phyloP scores from a whole-genome alignment of 2,329 filamentous ascomycete species.

The Penicillium sp. region DNA sequence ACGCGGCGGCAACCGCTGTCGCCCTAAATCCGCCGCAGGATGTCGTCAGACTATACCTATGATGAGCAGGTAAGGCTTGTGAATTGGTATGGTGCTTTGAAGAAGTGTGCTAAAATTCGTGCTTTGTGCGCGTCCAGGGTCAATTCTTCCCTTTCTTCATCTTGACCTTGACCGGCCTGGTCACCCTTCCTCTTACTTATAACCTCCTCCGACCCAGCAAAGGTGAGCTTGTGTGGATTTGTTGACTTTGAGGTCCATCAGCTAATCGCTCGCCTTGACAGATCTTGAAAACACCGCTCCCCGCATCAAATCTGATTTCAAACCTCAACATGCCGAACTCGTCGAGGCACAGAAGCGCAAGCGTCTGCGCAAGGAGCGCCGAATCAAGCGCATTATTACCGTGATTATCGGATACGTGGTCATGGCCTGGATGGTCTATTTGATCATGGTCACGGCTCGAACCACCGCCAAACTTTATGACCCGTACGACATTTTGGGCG shows the following conservation, averaged over 20 bases:
- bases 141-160: conserved; percentile 99
- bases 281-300: conserved; percentile 77
- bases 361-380: conserved; percentile 85
- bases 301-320: conserved; percentile 77
- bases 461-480: conserved; percentile 82
- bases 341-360: conserved; percentile 79
- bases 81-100: neutral
- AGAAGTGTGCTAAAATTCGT: neutral
- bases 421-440: conserved; percentile 88
- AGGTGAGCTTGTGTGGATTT: conserved; percentile 42
- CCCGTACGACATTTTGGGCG: conserved; percentile 88
- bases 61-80: conserved; percentile 71
- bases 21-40: conserved; percentile 39
- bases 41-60: conserved; percentile 96
- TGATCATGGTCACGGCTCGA: conserved; percentile 76
- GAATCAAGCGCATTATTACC: conserved; percentile 76
- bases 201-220: conserved; percentile 77
- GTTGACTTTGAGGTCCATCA: neutral
- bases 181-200: conserved; percentile 89
- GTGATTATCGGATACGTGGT: conserved; percentile 75
- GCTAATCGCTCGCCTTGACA: conserved; percentile 21
- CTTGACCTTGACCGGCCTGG: conserved; percentile 79
- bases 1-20: conserved; percentile 35
- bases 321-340: conserved; percentile 76
- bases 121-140: conserved; percentile 53